A percentile compares a stretch with the other conserved stretches of the same genome.
Evolutionary conservation across 2,329 filamentous ascomycete species (phyloP).

Genomic region (Stachybotrys elegans): DNA sequence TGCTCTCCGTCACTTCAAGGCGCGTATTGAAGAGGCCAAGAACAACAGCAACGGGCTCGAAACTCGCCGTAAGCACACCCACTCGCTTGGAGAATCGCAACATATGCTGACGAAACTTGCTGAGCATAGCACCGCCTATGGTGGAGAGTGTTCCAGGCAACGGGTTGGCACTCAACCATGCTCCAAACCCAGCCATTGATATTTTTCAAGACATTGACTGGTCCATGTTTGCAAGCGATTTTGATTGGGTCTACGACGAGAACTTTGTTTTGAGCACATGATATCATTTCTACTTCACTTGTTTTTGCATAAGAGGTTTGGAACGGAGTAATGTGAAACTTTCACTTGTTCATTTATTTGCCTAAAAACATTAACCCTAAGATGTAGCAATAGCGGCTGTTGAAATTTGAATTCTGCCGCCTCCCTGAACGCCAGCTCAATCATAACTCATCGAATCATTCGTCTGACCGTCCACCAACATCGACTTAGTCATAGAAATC

Average conservation of each 20-base stretch:
- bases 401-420: too few relatives aligned
- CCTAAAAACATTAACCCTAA: not conserved
- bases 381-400: too few relatives aligned
- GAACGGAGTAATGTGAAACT: too few relatives aligned
- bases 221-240: conserved; percentile 46
- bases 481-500: conserved; percentile 41
- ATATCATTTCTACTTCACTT: too few relatives aligned
- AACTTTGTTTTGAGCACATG: too few relatives aligned
- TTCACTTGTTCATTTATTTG: conserved; percentile 15
- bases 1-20: conserved; percentile 43
- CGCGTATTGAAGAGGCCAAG: conserved; percentile 32
- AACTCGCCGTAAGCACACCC: conserved; percentile 25
- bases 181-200: conserved; percentile 25
- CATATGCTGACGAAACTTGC: too few relatives aligned
- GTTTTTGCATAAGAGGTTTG: too few relatives aligned
- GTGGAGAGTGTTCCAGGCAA: too few relatives aligned
- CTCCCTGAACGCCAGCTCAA: conserved; percentile 7
- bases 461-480: not conserved
- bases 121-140: too few relatives aligned
- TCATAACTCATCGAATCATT: conserved; percentile 5
- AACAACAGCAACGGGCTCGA: conserved; percentile 24
- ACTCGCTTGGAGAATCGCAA: too few relatives aligned
- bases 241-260: conserved; percentile 35
- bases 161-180: too few relatives aligned
- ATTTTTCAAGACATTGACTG: conserved; percentile 42